phyloP scores from a whole-genome alignment of 2,329 filamentous ascomycete species.

The Ceratocystis albifundus region DNA sequence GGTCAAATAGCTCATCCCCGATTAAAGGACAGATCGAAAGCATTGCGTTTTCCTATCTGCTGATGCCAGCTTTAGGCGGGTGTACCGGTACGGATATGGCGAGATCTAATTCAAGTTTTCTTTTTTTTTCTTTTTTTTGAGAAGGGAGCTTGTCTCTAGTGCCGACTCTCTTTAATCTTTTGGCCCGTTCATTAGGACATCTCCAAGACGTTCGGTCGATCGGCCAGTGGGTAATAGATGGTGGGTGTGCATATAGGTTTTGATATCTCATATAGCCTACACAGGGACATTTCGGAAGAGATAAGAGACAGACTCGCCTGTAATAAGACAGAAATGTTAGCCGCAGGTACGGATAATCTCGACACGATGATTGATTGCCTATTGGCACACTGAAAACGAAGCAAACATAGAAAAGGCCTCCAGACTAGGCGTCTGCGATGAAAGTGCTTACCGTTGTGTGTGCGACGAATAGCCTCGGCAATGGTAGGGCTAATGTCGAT shows the following conservation, averaged over 20 bases:
- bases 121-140: too few relatives aligned
- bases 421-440: not conserved
- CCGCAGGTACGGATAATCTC: not conserved
- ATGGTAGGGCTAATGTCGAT: conserved; percentile 84
- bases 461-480: conserved; percentile 57
- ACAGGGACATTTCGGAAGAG: conserved; percentile 56
- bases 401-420: too few relatives aligned
- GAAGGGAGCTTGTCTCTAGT: too few relatives aligned
- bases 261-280: conserved; percentile 25
- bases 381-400: too few relatives aligned
- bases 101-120: too few relatives aligned
- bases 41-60: too few relatives aligned
- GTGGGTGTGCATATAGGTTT: conserved; percentile 11
- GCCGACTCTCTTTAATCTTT: too few relatives aligned
- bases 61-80: not conserved
- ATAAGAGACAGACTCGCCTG: conserved; percentile 48
- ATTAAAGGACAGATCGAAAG: not conserved
- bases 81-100: not conserved
- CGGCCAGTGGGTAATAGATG: not conserved
- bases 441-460: conserved; percentile 47
- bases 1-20: not conserved
- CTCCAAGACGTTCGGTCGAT: not conserved
- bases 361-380: too few relatives aligned
- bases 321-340: not conserved
- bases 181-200: not conserved